Evolutionary conservation across 2,329 filamentous ascomycete species (phyloP).

Genomic region (Fusarium sp.): DNA sequence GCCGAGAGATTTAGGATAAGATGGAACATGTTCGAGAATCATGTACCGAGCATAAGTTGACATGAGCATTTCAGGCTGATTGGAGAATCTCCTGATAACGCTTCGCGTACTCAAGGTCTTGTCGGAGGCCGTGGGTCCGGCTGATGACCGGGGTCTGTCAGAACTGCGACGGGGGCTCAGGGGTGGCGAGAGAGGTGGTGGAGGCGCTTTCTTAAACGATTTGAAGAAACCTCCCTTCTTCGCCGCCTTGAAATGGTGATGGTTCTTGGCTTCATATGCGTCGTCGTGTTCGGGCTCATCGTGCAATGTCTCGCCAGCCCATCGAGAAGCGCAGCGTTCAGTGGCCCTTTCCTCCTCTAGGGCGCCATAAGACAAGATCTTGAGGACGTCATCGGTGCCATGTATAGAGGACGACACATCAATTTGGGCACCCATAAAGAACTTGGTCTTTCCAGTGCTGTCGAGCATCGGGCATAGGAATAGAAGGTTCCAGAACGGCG

Average conservation of each 20-base stretch:
- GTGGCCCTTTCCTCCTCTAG: conserved; percentile 36
- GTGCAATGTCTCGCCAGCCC: conserved; percentile 28
- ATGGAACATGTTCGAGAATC: conserved; percentile 48
- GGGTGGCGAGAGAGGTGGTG: conserved; percentile 42
- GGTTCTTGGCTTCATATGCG: conserved; percentile 40
- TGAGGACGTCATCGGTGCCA: conserved; percentile 62
- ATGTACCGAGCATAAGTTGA: conserved; percentile 51
- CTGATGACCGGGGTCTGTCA: conserved; percentile 44
- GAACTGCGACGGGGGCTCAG: conserved; percentile 44
- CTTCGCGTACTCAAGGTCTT: conserved; percentile 46
- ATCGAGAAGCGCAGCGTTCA: conserved; percentile 22
- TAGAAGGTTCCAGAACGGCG: conserved; percentile 68
- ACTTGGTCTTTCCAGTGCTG: conserved; percentile 59
- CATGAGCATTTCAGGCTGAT: conserved; percentile 37
- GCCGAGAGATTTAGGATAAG: conserved; percentile 39
- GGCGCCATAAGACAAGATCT: conserved; percentile 58
- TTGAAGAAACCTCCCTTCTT: conserved; percentile 52
- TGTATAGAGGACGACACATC: conserved; percentile 67
- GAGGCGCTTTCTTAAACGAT: conserved; percentile 47
- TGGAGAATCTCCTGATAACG: conserved; percentile 40
- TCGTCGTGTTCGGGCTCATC: conserved; percentile 46
- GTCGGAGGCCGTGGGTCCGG: conserved; percentile 33
- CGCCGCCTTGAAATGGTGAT: conserved; percentile 39
- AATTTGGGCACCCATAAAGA: conserved; percentile 68
- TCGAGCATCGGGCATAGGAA: conserved; percentile 66